phyloP scores from a whole-genome alignment of 2,329 filamentous ascomycete genomes.

The Sporothrix sp. region DNA sequence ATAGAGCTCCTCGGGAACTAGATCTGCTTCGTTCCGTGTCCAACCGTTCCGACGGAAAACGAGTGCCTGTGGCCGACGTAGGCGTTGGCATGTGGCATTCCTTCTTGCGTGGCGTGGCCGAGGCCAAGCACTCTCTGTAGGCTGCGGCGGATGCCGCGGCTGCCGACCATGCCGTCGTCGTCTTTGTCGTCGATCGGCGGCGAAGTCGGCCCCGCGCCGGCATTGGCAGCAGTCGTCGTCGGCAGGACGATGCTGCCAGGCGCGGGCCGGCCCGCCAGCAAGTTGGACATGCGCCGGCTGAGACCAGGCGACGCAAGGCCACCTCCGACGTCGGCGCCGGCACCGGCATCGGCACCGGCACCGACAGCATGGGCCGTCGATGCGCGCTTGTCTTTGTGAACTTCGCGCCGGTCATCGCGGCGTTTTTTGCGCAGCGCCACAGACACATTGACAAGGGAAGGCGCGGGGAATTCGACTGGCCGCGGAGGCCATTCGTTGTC shows the following conservation, averaged over 20 bases:
- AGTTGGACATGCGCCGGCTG: constrained; percentile 15
- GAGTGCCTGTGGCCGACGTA: constrained; percentile 17
- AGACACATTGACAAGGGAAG: not conserved
- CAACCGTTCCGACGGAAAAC: constrained; percentile 1
- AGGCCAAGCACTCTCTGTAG: constrained; percentile 28
- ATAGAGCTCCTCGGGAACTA: not conserved
- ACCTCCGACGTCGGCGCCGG: not conserved
- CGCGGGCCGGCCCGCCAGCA: constrained; percentile 7
- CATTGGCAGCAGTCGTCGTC: not conserved
- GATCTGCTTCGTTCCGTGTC: constrained; percentile 1
- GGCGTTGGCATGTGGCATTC: not conserved
- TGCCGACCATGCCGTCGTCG: constrained; percentile 6
- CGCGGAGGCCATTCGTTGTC: constrained; percentile 88
- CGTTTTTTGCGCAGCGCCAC: constrained; percentile 6
- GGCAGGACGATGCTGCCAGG: not conserved
- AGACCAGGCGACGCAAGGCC: constrained; percentile 9
- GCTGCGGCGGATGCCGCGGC: constrained; percentile 26
- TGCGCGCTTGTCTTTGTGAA: constrained; percentile 5
- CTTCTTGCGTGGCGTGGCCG: constrained; percentile 11
- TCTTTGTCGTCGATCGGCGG: constrained; percentile 8
- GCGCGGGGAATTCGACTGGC: constrained; percentile 12
- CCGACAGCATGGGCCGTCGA: too few species aligned
- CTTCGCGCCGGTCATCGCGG: constrained; percentile 6
- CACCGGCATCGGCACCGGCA: not conserved
- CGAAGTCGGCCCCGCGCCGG: not conserved